Evolutionary conservation across 1,139 yeast species (phyloP).

Genomic region (Blastobotrys persicus): DNA sequence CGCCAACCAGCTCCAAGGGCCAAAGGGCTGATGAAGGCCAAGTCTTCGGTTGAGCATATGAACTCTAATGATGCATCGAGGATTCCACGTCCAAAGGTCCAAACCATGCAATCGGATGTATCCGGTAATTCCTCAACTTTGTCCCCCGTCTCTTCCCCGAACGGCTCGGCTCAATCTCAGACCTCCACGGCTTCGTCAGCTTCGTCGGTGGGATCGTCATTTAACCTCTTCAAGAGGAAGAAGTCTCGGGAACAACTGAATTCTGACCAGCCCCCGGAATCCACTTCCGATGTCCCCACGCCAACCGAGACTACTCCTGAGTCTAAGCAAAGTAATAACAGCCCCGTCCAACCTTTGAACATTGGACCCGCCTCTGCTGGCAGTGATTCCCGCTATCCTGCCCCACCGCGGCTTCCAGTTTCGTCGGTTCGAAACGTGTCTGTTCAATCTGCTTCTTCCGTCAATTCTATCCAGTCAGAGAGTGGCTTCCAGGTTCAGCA

Average conservation of each 20-base stretch:
- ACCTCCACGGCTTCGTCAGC: slow-evolving; percentile 10
- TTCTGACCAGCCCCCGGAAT: background rate
- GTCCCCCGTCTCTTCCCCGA: slow-evolving; percentile 15
- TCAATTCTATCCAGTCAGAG: slow-evolving; percentile 15
- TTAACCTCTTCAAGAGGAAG: slow-evolving; percentile 25
- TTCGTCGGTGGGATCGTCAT: slow-evolving; percentile 16
- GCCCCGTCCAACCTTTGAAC: background rate
- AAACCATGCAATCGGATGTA: slow-evolving; percentile 13
- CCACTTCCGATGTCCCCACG: slow-evolving; percentile 3
- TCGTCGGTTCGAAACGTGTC: slow-evolving; percentile 1
- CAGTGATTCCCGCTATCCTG: slow-evolving; percentile 12
- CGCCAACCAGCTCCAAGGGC: slow-evolving; percentile 7
- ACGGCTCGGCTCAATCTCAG: background rate
- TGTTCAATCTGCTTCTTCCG: background rate
- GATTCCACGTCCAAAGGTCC: slow-evolving; percentile 5
- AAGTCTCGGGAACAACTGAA: slow-evolving; percentile 18
- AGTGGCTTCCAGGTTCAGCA: slow-evolving; percentile 13
- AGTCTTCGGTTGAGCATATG: slow-evolving; percentile 33
- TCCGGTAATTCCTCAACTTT: slow-evolving; percentile 8
- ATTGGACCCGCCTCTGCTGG: background rate
- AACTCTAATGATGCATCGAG: slow-evolving; percentile 4
- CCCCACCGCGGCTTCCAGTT: slow-evolving; percentile 2
- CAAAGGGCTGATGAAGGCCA: slow-evolving; percentile 29
- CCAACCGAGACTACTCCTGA: background rate
- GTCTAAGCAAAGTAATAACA: background rate